These are phyloP conservation scores for Microbotryum lychnidis-dioicae DNA, from an alignment of 1,284 basidiomycete genomes.

Conservation along the genomic window DNA sequence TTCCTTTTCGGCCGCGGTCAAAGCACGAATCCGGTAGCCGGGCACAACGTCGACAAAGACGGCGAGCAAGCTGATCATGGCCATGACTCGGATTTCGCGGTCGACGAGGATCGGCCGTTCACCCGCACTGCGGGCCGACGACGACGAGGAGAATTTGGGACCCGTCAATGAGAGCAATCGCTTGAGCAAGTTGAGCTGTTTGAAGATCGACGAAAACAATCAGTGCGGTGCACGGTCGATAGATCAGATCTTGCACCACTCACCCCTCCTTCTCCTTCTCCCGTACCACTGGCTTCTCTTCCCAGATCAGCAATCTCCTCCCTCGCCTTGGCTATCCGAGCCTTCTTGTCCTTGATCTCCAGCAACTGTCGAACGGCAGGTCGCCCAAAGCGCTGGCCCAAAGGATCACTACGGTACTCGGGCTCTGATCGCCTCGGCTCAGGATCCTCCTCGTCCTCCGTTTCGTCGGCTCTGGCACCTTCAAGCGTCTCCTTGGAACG, in stretches of 20 bases:
- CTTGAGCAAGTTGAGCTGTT: slow-evolving; percentile 70
- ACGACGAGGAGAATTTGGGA: slow-evolving; percentile 56
- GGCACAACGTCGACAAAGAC: slow-evolving; percentile 95
- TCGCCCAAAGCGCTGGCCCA: slow-evolving; percentile 34
- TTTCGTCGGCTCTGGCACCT: slow-evolving; percentile 30
- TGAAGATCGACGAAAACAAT: slow-evolving; percentile 15
- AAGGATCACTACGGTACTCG: slow-evolving; percentile 31
- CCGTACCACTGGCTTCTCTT: slow-evolving; percentile 33
- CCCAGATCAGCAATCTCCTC: slow-evolving; percentile 60
- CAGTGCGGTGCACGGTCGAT: slow-evolving; percentile 19
- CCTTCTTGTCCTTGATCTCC: slow-evolving; percentile 68
- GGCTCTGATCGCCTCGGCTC: slow-evolving; percentile 2
- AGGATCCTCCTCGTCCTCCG: slow-evolving; percentile 13
- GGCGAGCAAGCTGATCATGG: slow-evolving; percentile 81
- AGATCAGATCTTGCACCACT: slow-evolving; percentile 33
- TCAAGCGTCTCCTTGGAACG: slow-evolving; percentile 16
- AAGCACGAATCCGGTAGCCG: slow-evolving; percentile 62
- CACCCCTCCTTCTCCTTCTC: slow-evolving; percentile 33
- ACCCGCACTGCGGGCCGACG: slow-evolving; percentile 44
- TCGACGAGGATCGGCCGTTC: slow-evolving; percentile 63
- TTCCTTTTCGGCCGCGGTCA: slow-evolving; percentile 81
- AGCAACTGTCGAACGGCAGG: slow-evolving; percentile 74
- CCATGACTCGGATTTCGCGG: slow-evolving; percentile 70
- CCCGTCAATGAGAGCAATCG: slow-evolving; percentile 78
- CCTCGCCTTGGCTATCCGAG: slow-evolving; percentile 44